phyloP scores from a whole-genome alignment of 148 eudicot genomes.

The Gaultheria prostrata region DNA sequence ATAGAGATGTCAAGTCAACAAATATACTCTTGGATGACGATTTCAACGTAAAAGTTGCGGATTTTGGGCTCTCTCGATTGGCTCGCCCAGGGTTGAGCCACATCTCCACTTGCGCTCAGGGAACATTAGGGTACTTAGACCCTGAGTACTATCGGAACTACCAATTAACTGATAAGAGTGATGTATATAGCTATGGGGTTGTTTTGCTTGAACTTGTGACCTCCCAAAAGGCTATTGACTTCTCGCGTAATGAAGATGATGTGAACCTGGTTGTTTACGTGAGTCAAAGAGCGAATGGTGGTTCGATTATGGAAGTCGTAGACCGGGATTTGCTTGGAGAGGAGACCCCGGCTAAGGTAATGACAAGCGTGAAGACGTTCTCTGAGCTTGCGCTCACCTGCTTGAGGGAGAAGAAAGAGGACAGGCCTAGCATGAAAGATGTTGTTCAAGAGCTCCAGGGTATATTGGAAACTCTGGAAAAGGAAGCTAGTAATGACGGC shows the following conservation, averaged over 20 bases:
- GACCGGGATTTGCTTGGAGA: slow-evolving; percentile 29
- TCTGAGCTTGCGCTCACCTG: slow-evolving; percentile 37
- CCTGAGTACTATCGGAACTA: slow-evolving; percentile 41
- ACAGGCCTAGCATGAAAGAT: slow-evolving; percentile 43
- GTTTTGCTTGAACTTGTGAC: slow-evolving; percentile 39
- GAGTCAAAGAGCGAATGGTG: slow-evolving; percentile 14
- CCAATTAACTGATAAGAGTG: slow-evolving; percentile 37
- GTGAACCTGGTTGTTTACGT: slow-evolving; percentile 36
- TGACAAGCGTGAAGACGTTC: slow-evolving; percentile 22
- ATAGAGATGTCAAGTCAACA: slow-evolving; percentile 40
- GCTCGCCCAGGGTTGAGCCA: slow-evolving; percentile 35
- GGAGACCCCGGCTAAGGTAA: slow-evolving; percentile 17
- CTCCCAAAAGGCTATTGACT: slow-evolving; percentile 34
- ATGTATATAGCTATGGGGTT: slow-evolving; percentile 43
- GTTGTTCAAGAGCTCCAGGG: slow-evolving; percentile 35
- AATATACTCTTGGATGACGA: slow-evolving; percentile 42
- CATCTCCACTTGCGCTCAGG: slow-evolving; percentile 40
- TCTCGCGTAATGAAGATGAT: slow-evolving; percentile 33
- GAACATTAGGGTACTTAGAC: slow-evolving; percentile 42
- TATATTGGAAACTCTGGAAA: slow-evolving; percentile 16
- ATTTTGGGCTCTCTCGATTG: slow-evolving; percentile 39
- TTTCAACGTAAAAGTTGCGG: slow-evolving; percentile 35
- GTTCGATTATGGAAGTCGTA: slow-evolving; percentile 28
- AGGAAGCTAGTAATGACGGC: slow-evolving; percentile 12
- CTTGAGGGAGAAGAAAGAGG: slow-evolving; percentile 35